Base-by-base conservation (phyloP, 129 eudicot species). In the Lonicera japonica region DNA sequence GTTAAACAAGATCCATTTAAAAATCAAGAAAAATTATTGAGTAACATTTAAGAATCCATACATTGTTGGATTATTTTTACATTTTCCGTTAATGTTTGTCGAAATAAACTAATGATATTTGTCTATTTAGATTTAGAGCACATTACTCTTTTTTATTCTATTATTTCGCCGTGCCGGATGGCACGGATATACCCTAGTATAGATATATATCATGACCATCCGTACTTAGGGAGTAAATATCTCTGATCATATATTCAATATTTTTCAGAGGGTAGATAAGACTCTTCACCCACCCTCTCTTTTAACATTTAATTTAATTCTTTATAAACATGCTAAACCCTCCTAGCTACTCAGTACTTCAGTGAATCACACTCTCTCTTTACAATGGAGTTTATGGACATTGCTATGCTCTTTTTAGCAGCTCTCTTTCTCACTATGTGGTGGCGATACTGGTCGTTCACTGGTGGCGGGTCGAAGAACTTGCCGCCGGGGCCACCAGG, bases 401-500 rank as follows among this genome's bases (percentile, higher is more conserved):
- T 83, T 25, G 29, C 69, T 5, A 20, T 80, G 4, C 64, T 76
- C 53, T 23, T 56, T 54, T 13, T 65, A 57, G 75, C 82, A 25
- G 72, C 72, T 53, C 51, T 82, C 57, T 71, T 82, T 66, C 82
- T 82, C 59, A 34, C 48, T 23, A 51, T 80, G 0, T 85, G 96
- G 98, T 92, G 91, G 89, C 72, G 68, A 8, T 64, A 61, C 47
- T 74, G 79, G 58, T 79, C 85, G 29, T 55, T 21, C 39, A 60
- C 73, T 55, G 64, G 69, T 34, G 69, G 73, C 0, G 68, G 45
- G 16, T 19, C 38, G 16, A 74, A 58, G 50, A 87, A 78, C 64
- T 89, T 92, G 40, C 98, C 98, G 9, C 95, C 96, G 15, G 96
- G 96, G 21, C 96, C 96, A 19, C 98, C 91, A 9, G 96, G 98